These are phyloP conservation scores for Lobosporangium transversale DNA, from an alignment of 192 early-diverging fungal species.

Conservation along the genomic window DNA sequence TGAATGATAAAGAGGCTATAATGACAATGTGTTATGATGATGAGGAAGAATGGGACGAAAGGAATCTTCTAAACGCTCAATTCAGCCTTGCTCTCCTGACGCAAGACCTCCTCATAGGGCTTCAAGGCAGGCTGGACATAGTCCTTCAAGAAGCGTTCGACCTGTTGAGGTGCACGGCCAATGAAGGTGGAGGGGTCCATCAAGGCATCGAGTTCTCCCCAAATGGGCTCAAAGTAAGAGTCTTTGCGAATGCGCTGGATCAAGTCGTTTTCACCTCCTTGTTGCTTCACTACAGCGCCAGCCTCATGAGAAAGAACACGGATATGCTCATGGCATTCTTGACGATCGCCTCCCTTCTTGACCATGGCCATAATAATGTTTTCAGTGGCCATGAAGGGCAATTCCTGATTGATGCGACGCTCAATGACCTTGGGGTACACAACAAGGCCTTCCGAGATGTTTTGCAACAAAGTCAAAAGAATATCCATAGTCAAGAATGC, in stretches of 20 bases:
- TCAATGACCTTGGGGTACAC: constrained; percentile 96
- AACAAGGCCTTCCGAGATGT: constrained; percentile 97
- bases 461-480: constrained; percentile 92
- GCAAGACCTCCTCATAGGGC: constrained; percentile 74
- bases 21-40: too few species aligned
- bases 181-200: constrained; percentile 93
- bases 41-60: too few species aligned
- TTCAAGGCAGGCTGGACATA: constrained; percentile 87
- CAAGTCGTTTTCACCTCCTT: constrained; percentile 95
- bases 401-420: constrained; percentile 89
- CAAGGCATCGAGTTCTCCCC: constrained; percentile 75
- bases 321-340: constrained; percentile 97
- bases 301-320: constrained; percentile 95
- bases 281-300: constrained; percentile 88
- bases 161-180: constrained; percentile 95
- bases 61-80: constrained; percentile 83
- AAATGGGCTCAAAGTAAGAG: constrained; percentile 90
- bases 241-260: constrained; percentile 87
- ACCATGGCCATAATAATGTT: constrained; percentile 99
- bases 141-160: constrained; percentile 81
- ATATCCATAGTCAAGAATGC: constrained; percentile 98
- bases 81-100: constrained; percentile 69
- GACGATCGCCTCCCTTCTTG: constrained; percentile 93
- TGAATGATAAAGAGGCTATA: too few species aligned
- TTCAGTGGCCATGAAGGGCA: constrained; percentile 99